Conservation (phyloP, 2,329 filamentous ascomycete species). For the Cladosporium sp. region DNA sequence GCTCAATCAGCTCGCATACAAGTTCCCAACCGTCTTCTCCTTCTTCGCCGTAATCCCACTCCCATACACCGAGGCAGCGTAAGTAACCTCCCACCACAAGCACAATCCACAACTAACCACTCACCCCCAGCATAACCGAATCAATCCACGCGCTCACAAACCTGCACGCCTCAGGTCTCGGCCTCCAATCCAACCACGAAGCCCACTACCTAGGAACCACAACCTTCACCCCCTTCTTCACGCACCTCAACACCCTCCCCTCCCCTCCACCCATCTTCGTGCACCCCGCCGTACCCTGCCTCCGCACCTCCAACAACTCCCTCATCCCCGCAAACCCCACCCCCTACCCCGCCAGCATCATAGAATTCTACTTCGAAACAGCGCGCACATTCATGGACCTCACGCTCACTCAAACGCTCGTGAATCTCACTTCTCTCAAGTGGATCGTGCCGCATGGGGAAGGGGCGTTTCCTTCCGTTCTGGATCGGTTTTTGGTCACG, state of each 20-base stretch:
- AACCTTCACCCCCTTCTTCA: slow-evolving; percentile 40
- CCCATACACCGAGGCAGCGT: slow-evolving; percentile 15
- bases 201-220: slow-evolving; percentile 47
- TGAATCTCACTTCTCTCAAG: slow-evolving; percentile 39
- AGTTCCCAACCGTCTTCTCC: slow-evolving; percentile 8
- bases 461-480: slow-evolving; percentile 37
- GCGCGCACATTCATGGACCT: slow-evolving; percentile 43
- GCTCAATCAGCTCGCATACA: slow-evolving; percentile 8
- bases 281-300: slow-evolving; percentile 46
- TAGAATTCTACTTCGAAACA: slow-evolving; percentile 49
- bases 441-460: slow-evolving; percentile 45
- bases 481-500: slow-evolving; percentile 38
- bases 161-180: slow-evolving; percentile 44
- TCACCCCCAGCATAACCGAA: slow-evolving; percentile 23
- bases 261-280: slow-evolving; percentile 41
- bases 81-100: slow-evolving; percentile 20
- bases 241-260: slow-evolving; percentile 39
- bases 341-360: slow-evolving; percentile 35
- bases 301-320: slow-evolving; percentile 10
- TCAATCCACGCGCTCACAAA: slow-evolving; percentile 28
- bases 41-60: slow-evolving; percentile 15
- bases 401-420: slow-evolving; percentile 40
- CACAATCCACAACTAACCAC: slow-evolving; percentile 20
- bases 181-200: slow-evolving; percentile 46
- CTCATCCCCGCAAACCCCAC: slow-evolving; percentile 18